These are phyloP conservation scores for Xylariales sp. DNA, from an alignment of 2,329 filamentous ascomycete genomes.

Conservation along the genomic window DNA sequence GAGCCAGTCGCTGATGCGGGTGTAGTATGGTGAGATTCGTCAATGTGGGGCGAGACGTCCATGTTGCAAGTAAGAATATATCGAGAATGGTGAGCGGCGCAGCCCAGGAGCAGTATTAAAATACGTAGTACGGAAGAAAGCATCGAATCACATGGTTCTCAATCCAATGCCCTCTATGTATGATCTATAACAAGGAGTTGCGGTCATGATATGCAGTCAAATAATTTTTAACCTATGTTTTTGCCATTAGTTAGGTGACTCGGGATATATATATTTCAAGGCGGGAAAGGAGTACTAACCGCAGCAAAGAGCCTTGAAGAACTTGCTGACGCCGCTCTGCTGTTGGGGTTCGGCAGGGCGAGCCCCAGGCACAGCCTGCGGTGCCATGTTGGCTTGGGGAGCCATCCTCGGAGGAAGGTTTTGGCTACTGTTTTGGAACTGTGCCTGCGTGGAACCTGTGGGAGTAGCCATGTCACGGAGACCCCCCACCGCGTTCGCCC, in stretches of 20 bases:
- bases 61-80: slow-evolving; percentile 5
- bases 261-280: too few species aligned
- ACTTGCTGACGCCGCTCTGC: slow-evolving; percentile 81
- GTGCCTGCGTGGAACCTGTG: slow-evolving; percentile 87
- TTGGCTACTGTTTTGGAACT: slow-evolving; percentile 93
- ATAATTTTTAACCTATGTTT: neutral
- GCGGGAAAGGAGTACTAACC: slow-evolving; percentile 60
- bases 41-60: slow-evolving; percentile 8
- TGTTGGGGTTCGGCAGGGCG: slow-evolving; percentile 65
- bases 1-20: slow-evolving; percentile 4
- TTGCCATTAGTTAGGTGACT: too few species aligned
- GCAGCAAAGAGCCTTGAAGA: slow-evolving; percentile 91
- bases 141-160: slow-evolving; percentile 3
- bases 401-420: slow-evolving; percentile 69
- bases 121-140: slow-evolving; percentile 6
- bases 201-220: slow-evolving; percentile 18
- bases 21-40: slow-evolving; percentile 8
- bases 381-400: slow-evolving; percentile 55
- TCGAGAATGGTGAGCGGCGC: slow-evolving; percentile 9
- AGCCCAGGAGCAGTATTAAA: slow-evolving; percentile 23
- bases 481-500: slow-evolving; percentile 70
- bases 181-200: slow-evolving; percentile 25
- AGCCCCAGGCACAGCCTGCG: slow-evolving; percentile 49
- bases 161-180: slow-evolving; percentile 22
- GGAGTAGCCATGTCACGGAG: slow-evolving; percentile 76